Conservation (phyloP, 176 grass and related monocot species). For the Ensete ventricosum region DNA sequence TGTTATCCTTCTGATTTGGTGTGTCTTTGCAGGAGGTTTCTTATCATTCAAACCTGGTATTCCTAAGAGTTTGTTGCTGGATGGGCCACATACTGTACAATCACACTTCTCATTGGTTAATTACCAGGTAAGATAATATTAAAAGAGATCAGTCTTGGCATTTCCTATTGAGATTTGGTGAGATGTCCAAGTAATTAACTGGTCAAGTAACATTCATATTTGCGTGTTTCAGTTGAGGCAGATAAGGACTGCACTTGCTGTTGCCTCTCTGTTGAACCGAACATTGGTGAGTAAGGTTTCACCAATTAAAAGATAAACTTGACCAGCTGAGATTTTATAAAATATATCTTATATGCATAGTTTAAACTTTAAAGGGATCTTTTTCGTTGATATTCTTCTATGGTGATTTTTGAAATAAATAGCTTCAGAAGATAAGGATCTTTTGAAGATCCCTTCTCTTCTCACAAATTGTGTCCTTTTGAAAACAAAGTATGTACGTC, state of each 20-base stretch:
- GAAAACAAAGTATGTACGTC: no score
- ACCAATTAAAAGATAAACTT: conserved; percentile 17
- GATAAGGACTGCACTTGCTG: conserved; percentile 67
- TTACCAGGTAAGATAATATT: conserved; percentile 49
- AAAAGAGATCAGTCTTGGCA: neutral
- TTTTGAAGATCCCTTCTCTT: no score
- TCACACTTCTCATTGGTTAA: conserved; percentile 83
- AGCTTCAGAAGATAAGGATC: no score
- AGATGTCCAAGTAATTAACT: neutral
- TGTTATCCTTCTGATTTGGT: neutral
- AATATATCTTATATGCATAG: conserved; percentile 12
- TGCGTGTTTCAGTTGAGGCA: conserved; percentile 62
- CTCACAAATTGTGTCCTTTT: no score
- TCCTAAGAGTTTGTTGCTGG: conserved; percentile 69
- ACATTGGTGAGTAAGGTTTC: conserved; percentile 58
- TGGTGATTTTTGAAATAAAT: no score
- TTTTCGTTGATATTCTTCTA: no score
- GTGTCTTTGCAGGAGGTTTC: conserved; percentile 49
- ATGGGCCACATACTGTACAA: conserved; percentile 58
- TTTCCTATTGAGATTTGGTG: no score
- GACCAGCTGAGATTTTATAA: neutral
- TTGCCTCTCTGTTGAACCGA: conserved; percentile 62
- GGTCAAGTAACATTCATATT: neutral
- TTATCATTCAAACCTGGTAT: conserved; percentile 81
- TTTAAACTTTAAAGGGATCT: no score